Evolutionary conservation across 495 filamentous ascomycete species (phyloP).

Genomic region (Corynascus novoguineensis): DNA sequence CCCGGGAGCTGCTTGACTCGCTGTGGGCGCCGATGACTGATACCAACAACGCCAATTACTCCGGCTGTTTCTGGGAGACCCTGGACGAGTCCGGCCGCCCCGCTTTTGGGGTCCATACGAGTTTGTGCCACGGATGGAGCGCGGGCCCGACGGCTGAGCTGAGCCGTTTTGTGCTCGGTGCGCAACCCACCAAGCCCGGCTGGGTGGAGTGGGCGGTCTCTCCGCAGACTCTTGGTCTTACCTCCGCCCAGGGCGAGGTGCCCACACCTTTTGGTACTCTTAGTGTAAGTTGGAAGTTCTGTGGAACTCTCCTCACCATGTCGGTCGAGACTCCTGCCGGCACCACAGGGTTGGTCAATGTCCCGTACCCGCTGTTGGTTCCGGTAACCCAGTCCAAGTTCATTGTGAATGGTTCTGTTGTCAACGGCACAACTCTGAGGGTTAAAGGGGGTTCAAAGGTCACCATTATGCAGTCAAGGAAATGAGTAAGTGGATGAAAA

Average conservation of each 20-base stretch:
- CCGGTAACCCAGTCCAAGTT: not conserved
- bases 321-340: not conserved
- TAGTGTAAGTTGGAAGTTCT: not conserved
- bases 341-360: not conserved
- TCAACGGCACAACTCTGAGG: not conserved
- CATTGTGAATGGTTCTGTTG: not conserved
- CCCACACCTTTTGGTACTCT: not conserved
- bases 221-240: conserved; percentile 1
- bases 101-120: not conserved
- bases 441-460: not conserved
- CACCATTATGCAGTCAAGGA: not conserved
- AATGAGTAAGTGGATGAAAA: not conserved
- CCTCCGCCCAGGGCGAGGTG: not conserved
- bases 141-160: not conserved
- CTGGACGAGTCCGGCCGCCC: not conserved
- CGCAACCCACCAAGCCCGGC: not conserved
- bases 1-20: not conserved
- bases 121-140: not conserved
- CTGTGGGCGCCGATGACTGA: not conserved
- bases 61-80: conserved; percentile 1
- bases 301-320: not conserved
- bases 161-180: conserved; percentile 1
- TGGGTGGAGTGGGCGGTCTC: not conserved
- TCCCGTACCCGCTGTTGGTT: not conserved
- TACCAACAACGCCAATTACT: not conserved